Conservation (phyloP, 176 grass and related monocot genomes). For the Oryza brachyantha region DNA sequence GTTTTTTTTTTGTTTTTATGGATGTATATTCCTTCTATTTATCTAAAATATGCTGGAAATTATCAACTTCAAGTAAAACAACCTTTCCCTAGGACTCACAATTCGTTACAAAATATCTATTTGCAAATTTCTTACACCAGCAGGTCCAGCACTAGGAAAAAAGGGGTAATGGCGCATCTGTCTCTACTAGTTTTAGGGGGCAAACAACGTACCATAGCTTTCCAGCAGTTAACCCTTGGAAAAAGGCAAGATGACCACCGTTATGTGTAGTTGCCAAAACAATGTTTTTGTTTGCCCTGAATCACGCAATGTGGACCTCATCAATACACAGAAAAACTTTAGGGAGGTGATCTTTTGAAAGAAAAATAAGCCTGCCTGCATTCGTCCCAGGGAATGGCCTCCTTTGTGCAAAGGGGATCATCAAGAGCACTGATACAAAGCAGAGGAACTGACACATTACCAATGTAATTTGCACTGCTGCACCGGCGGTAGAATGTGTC, state of each 20-base stretch:
- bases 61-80: neutral
- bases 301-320: constrained; percentile 24
- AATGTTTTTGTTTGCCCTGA: constrained; percentile 81
- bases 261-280: constrained; percentile 87
- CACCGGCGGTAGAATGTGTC: constrained; percentile 94
- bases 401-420: constrained; percentile 91
- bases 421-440: constrained; percentile 95
- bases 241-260: constrained; percentile 89
- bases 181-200: neutral
- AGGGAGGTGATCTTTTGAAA: neutral
- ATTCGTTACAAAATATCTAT: neutral
- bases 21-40: neutral
- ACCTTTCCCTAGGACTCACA: neutral
- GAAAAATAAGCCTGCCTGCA: constrained; percentile 53
- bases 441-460: constrained; percentile 64
- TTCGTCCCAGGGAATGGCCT: constrained; percentile 97
- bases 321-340: constrained; percentile 14
- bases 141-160: too few species aligned
- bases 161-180: neutral
- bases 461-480: constrained; percentile 77
- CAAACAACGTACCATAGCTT: constrained; percentile 67
- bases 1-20: neutral
- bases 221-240: constrained; percentile 75
- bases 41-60: neutral
- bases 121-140: neutral